Evolutionary conservation across 805 yeast genomes (phyloP).

Genomic region (Hanseniaspora valbyensis): DNA sequence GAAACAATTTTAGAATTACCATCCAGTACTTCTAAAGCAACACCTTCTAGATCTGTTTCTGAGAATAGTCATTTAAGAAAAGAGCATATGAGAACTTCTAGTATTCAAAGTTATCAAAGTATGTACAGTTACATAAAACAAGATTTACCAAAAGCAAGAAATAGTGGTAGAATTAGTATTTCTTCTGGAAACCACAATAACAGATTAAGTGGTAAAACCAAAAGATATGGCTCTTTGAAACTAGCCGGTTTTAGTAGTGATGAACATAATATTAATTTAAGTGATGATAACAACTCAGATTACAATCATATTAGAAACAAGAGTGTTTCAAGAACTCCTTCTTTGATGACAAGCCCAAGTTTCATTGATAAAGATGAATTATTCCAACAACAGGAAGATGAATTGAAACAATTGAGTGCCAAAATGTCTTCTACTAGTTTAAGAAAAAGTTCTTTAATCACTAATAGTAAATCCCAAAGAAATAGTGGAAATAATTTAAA

Average conservation of each 20-base stretch:
- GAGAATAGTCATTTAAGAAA: neutral
- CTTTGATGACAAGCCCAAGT: slow-evolving; percentile 3
- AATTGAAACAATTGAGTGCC: slow-evolving; percentile 2
- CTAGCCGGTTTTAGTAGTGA: neutral
- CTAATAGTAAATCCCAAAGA: neutral
- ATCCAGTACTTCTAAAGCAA: neutral
- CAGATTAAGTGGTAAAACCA: neutral
- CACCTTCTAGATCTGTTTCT: neutral
- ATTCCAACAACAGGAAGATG: slow-evolving; percentile 11
- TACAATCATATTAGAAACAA: neutral
- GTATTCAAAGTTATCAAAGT: slow-evolving; percentile 7
- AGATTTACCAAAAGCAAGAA: slow-evolving; percentile 11
- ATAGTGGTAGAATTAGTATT: slow-evolving; percentile 16
- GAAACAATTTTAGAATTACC: slow-evolving; percentile 1
- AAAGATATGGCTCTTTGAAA: neutral
- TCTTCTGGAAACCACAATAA: neutral
- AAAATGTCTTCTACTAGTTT: slow-evolving; percentile 3
- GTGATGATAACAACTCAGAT: too few species aligned
- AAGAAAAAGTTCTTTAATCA: neutral
- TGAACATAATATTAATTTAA: neutral
- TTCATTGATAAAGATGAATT: slow-evolving; percentile 12
- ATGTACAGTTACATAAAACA: slow-evolving; percentile 5
- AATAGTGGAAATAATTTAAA: neutral
- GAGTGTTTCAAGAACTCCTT: neutral
- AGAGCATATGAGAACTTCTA: neutral